Conservation (phyloP, 176 grass and related monocot species). For the Typha latifolia region DNA sequence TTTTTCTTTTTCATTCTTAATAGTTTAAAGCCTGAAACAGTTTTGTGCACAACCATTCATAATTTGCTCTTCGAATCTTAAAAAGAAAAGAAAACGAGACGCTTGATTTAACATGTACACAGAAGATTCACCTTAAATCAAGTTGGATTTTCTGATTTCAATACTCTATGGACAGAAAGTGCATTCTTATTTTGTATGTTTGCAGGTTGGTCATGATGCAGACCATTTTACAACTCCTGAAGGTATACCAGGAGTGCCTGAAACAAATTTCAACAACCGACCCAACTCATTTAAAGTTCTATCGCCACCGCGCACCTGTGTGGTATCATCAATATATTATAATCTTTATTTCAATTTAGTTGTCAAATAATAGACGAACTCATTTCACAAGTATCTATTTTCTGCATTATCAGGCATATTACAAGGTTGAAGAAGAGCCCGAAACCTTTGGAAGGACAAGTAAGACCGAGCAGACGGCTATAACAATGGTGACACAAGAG, state of each 20-base stretch:
- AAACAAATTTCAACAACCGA: conserved; percentile 95
- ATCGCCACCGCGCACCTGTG: conserved; percentile 83
- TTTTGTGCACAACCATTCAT: too few species aligned
- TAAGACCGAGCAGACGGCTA: not conserved
- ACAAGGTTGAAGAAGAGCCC: conserved; percentile 37
- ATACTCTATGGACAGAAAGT: too few species aligned
- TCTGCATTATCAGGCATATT: conserved; percentile 39
- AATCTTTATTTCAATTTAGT: not conserved
- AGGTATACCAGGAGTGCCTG: conserved; percentile 72
- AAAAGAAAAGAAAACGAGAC: too few species aligned
- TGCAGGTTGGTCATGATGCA: conserved; percentile 59
- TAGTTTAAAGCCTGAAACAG: too few species aligned
- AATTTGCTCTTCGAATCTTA: too few species aligned
- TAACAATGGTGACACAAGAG: not conserved
- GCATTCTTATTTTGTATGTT: not conserved
- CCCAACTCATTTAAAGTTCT: conserved; percentile 92
- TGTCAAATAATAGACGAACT: conserved; percentile 4
- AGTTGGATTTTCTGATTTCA: too few species aligned
- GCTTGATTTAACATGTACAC: too few species aligned
- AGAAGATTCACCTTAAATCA: too few species aligned
- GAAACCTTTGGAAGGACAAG: conserved; percentile 6
- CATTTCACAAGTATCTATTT: not conserved
- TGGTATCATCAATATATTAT: conserved; percentile 46
- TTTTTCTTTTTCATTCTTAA: too few species aligned
- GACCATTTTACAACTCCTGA: conserved; percentile 90